Conservation (phyloP, 306 rosid species). For the Prunus armeniaca region DNA sequence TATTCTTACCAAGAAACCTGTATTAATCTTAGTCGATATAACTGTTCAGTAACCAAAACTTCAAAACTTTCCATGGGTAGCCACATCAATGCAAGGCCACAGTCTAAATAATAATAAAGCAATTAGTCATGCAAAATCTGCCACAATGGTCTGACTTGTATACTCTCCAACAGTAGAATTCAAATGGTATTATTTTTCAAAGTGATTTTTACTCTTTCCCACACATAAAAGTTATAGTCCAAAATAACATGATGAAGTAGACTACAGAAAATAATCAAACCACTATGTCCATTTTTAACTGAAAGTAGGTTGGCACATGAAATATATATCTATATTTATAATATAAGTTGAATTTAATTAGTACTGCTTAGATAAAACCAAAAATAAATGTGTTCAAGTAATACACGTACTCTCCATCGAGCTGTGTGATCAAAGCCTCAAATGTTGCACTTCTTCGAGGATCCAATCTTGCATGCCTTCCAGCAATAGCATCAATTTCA, state of each 20-base stretch:
- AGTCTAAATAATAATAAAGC: not conserved
- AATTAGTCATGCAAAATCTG: not conserved
- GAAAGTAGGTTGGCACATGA: not conserved
- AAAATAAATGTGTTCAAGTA: conserved; percentile 1
- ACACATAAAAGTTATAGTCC: not conserved
- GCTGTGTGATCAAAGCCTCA: conserved; percentile 92
- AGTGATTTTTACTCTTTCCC: not conserved
- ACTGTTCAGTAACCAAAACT: not conserved
- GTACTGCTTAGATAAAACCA: conserved; percentile 1
- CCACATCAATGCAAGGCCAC: not conserved
- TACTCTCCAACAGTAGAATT: not conserved
- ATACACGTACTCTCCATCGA: conserved; percentile 91
- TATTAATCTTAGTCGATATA: not conserved
- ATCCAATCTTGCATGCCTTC: conserved; percentile 89
- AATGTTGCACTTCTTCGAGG: conserved; percentile 90
- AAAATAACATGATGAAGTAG: not conserved
- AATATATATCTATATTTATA: not conserved
- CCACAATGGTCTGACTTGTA: not conserved
- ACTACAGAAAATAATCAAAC: not conserved
- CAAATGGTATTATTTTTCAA: not conserved
- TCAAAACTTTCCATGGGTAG: not conserved
- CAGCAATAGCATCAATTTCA: conserved; percentile 99
- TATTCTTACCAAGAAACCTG: not conserved
- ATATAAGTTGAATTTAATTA: not conserved
- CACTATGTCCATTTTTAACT: not conserved